Base-by-base conservation (phyloP, 2,329 filamentous ascomycete species). In the Xylaria sp. region DNA sequence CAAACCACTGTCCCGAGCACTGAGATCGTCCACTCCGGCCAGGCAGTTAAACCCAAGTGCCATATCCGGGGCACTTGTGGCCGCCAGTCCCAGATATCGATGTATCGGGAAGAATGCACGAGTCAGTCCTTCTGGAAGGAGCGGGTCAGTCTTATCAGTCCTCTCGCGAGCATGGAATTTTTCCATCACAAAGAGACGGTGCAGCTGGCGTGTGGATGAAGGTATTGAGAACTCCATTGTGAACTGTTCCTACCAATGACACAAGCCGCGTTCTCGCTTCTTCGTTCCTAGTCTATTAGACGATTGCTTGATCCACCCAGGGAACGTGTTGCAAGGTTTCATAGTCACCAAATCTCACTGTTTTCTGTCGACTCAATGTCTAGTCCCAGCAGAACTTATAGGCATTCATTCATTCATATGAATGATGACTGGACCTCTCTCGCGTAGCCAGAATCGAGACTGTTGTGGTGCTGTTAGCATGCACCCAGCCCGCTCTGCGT, bases 341-440 rank as follows among this genome's bases (percentile, higher is more conserved):
- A 10, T 50, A 23, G n/a, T 1, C 20, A 50, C n/a, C 46, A 4
- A 20, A 20, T 20, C 23, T 23, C 46, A 50, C 8, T 23, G 46
- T 50, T 50, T 23, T 50, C 46, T 20, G 23, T 23, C 20, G n/a
- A 25, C 25, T 25, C 25, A 25, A 25, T 25, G 25, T 25, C 25
- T 25, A 3, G 25, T 25, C 25, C 25, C 25, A 25, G 25, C 25
- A 25, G 25, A 25, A 25, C 25, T 25, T 25, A 25, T 2, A 25
- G 25, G 25, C 25, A 25, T 25, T 25, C 25, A 25, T 25, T 25
- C 25, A 25, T 25, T n/a, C n/a, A n/a, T n/a, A n/a, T n/a, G n/a
- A n/a, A 81, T 2, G 76, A 76, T 9, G n/a, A 41, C 74, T 82
- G 80, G 55, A 76, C 75, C 28, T 79, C 69, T 71, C 81, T 82